A percentile compares a stretch with the other conserved stretches of the same genome.
Evolutionary conservation across 331 rosid species (phyloP).

Genomic region (Malus hybrid): DNA sequence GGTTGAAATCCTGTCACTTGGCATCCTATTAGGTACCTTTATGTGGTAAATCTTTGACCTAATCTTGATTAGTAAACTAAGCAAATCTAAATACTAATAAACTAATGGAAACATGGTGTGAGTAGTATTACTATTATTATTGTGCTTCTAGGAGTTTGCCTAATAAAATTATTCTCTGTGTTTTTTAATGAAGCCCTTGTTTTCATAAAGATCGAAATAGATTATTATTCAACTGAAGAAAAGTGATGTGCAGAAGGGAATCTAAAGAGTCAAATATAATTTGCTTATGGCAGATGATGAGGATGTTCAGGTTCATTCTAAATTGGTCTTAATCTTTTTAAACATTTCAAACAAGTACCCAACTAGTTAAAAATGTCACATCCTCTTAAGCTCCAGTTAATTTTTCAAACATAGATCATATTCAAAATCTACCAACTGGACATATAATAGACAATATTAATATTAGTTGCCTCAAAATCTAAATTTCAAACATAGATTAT

Average conservation of each 20-base stretch:
- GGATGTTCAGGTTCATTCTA: no score
- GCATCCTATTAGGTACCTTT: background rate
- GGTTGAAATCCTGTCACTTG: background rate
- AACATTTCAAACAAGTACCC: no score
- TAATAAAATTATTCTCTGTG: background rate
- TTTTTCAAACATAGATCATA: no score
- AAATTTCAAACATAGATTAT: no score
- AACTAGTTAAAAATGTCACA: no score
- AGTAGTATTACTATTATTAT: background rate
- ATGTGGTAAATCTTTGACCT: background rate
- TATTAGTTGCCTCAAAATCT: no score
- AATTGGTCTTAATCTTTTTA: fast-evolving
- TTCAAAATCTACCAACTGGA: no score
- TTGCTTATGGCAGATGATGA: background rate
- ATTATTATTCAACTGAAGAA: background rate
- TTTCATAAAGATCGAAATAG: no score
- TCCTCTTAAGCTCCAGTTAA: no score
- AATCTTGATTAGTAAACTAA: background rate
- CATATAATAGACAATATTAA: no score
- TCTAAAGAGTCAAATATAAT: background rate
- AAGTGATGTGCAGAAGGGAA: background rate
- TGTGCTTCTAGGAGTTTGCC: background rate
- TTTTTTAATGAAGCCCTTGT: background rate
- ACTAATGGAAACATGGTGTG: background rate
- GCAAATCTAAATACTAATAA: background rate